These are phyloP conservation scores for Lycium barbarum DNA, from an alignment of 257 asterid genomes.

Conservation along the genomic window DNA sequence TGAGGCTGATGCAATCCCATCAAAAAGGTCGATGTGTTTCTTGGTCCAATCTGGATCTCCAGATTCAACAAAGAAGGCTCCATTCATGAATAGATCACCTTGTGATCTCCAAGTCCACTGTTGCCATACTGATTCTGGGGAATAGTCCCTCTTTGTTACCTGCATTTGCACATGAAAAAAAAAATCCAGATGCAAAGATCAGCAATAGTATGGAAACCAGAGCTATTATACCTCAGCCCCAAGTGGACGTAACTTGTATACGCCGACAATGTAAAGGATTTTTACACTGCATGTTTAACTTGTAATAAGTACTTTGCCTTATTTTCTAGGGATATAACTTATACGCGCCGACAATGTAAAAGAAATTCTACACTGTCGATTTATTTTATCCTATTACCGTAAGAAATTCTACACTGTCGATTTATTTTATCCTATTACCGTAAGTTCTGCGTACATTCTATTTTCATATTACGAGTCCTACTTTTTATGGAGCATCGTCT, in stretches of 20 bases:
- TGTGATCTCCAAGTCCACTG: conserved; percentile 90
- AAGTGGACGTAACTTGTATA: no score
- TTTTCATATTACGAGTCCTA: not conserved
- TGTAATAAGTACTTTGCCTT: no score
- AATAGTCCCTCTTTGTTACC: conserved; percentile 82
- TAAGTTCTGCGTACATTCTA: no score
- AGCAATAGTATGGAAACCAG: not conserved
- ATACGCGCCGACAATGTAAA: not conserved
- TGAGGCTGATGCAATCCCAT: conserved; percentile 48
- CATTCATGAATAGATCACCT: conserved; percentile 69
- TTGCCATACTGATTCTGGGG: conserved; percentile 57
- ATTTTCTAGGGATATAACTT: not conserved
- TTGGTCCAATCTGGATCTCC: conserved; percentile 61
- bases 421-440: no score
- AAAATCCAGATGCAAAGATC: not conserved
- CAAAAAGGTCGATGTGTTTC: conserved; percentile 63
- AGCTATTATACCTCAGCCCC: no score
- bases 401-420: not conserved
- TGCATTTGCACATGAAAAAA: conserved; percentile 34
- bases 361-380: no score
- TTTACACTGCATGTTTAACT: no score
- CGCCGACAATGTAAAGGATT: not conserved
- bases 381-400: no score
- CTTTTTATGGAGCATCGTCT: not conserved
- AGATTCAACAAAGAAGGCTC: conserved; percentile 76